These are phyloP conservation scores for Microdochium bolleyi DNA, from an alignment of 2,329 filamentous ascomycete species.

Conservation along the genomic window DNA sequence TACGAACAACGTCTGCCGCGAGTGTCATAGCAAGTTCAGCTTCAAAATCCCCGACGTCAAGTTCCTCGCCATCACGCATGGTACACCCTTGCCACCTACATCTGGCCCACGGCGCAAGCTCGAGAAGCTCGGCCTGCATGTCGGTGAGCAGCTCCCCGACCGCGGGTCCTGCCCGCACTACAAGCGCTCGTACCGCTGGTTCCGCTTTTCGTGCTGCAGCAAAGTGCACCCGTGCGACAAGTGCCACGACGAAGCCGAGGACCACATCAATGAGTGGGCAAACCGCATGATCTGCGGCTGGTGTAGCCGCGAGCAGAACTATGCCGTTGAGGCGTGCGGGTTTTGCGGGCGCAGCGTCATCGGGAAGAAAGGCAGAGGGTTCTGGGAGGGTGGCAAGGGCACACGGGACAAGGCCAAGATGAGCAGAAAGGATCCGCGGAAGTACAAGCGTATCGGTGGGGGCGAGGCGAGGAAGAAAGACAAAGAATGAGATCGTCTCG, in stretches of 20 bases:
- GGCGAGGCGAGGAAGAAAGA: conserved; percentile 26
- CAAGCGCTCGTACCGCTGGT: conserved; percentile 53
- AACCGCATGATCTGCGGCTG: conserved; percentile 77
- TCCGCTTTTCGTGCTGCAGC: conserved; percentile 55
- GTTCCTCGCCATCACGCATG: conserved; percentile 62
- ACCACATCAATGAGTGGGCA: conserved; percentile 73
- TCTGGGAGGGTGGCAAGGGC: conserved; percentile 83
- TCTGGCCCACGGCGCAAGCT: conserved; percentile 34
- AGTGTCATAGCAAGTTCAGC: conserved; percentile 73
- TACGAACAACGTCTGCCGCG: conserved; percentile 66
- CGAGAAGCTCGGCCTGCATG: conserved; percentile 48
- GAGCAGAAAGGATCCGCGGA: conserved; percentile 70
- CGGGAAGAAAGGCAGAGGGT: conserved; percentile 58
- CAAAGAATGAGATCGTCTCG: conserved; percentile 2
- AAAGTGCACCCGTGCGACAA: conserved; percentile 55
- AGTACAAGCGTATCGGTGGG: conserved; percentile 55
- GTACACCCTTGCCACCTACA: conserved; percentile 31
- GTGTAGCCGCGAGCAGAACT: conserved; percentile 76
- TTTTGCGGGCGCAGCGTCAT: conserved; percentile 66
- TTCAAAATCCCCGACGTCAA: conserved; percentile 73
- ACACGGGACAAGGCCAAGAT: conserved; percentile 65
- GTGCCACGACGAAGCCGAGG: conserved; percentile 66
- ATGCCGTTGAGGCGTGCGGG: conserved; percentile 65
- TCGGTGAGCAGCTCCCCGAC: conserved; percentile 46
- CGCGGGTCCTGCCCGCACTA: conserved; percentile 51